Evolutionary conservation across 1,284 basidiomycete species (phyloP).

Genomic region (Tremellales sp.): DNA sequence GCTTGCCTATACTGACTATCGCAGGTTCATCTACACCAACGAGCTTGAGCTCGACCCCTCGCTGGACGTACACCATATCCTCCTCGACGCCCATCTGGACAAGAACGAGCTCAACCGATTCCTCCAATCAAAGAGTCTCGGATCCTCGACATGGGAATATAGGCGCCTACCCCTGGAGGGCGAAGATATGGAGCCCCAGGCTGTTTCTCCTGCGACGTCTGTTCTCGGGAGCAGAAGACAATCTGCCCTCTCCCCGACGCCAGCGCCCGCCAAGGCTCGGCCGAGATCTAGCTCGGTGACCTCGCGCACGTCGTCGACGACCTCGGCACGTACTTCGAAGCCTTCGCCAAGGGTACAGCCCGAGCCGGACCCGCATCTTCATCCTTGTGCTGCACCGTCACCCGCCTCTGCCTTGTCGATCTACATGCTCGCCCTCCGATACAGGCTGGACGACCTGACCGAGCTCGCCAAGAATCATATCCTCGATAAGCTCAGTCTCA

Average conservation of each 20-base stretch:
- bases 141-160: slow-evolving; percentile 61
- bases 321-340: slow-evolving; percentile 7
- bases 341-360: neutral
- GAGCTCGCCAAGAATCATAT: slow-evolving; percentile 69
- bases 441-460: slow-evolving; percentile 64
- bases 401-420: slow-evolving; percentile 71
- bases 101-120: slow-evolving; percentile 51
- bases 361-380: slow-evolving; percentile 64
- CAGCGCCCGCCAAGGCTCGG: no score
- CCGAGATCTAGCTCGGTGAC: slow-evolving; percentile 49
- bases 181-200: slow-evolving; percentile 7
- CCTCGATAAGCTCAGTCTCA: slow-evolving; percentile 66
- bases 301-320: neutral
- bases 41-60: slow-evolving; percentile 52
- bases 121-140: no score
- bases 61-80: slow-evolving; percentile 49
- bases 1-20: neutral
- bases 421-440: slow-evolving; percentile 76
- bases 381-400: slow-evolving; percentile 61
- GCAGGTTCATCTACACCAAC: slow-evolving; percentile 72
- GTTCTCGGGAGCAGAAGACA: no score
- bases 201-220: no score
- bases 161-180: slow-evolving; percentile 11
- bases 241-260: no score
- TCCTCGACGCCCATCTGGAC: slow-evolving; percentile 25